Conservation (phyloP, 179 eudicot genomes). For the Beta lomatogona region DNA sequence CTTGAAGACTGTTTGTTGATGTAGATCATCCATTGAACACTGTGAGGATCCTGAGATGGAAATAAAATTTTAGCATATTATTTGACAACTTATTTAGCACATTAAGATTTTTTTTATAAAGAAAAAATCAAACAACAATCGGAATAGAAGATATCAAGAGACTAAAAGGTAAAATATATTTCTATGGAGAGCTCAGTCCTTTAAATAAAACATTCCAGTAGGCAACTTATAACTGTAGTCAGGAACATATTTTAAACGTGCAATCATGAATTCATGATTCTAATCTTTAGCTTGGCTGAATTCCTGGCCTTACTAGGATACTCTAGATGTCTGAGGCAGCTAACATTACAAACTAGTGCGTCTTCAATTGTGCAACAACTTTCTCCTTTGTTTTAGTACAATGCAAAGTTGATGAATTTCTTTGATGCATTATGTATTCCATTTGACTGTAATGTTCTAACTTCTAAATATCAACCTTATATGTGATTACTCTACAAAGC, state of each 20-base stretch:
- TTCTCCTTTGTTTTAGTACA: neutral
- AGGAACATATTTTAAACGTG: neutral
- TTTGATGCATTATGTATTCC: conserved; percentile 3
- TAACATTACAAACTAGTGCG: neutral
- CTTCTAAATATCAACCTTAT: neutral
- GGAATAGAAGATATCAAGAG: neutral
- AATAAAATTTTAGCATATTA: too few species aligned
- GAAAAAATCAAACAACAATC: too few species aligned
- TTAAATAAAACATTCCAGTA: neutral
- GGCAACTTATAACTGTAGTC: neutral
- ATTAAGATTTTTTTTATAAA: too few species aligned
- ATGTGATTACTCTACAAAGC: conserved; percentile 1
- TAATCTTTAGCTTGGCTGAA: neutral
- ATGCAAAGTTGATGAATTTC: neutral
- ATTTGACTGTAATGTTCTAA: neutral
- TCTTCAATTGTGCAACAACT: neutral
- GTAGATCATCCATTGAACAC: too few species aligned
- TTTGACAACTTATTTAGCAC: too few species aligned
- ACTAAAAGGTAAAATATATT: neutral
- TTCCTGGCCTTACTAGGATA: neutral
- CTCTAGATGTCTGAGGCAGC: neutral
- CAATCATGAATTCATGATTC: neutral
- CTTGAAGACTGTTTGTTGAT: too few species aligned
- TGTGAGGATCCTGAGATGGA: too few species aligned
- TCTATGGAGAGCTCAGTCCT: neutral